Conservation (phyloP, 805 yeast genomes). For the Candida orba region DNA sequence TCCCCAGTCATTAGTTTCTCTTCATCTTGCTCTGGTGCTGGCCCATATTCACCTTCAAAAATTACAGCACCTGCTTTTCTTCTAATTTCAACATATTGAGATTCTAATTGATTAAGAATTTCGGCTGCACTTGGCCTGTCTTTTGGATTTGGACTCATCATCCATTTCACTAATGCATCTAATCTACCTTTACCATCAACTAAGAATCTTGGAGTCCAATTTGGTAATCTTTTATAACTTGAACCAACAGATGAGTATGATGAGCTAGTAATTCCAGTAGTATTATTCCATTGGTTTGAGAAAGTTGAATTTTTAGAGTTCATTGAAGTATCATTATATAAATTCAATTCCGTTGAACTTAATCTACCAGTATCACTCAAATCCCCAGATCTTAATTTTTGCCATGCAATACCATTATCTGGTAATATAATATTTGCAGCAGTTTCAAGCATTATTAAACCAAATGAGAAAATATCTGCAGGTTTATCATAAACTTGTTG, state of each 20-base stretch:
- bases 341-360: constrained; percentile 59
- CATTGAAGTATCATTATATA: constrained; percentile 18
- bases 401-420: constrained; percentile 96
- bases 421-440: constrained; percentile 95
- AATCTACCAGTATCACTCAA: constrained; percentile 88
- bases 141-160: constrained; percentile 80
- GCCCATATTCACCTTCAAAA: constrained; percentile 94
- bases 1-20: constrained; percentile 16
- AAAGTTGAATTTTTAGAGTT: constrained; percentile 19
- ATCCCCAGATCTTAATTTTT: constrained; percentile 90
- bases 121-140: constrained; percentile 75
- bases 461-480: constrained; percentile 93
- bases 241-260: constrained; percentile 23
- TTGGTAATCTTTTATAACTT: constrained; percentile 41
- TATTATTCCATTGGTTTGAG: constrained; percentile 19
- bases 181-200: constrained; percentile 62
- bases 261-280: constrained; percentile 18
- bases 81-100: constrained; percentile 67
- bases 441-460: constrained; percentile 86
- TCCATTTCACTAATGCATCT: constrained; percentile 76
- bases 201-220: constrained; percentile 85
- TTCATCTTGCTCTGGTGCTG: constrained; percentile 44
- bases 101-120: constrained; percentile 65
- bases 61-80: constrained; percentile 90
- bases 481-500: constrained; percentile 78